Evolutionary conservation across 495 filamentous ascomycete genomes (phyloP).

Genomic region (Recurvomyces mirabilis): DNA sequence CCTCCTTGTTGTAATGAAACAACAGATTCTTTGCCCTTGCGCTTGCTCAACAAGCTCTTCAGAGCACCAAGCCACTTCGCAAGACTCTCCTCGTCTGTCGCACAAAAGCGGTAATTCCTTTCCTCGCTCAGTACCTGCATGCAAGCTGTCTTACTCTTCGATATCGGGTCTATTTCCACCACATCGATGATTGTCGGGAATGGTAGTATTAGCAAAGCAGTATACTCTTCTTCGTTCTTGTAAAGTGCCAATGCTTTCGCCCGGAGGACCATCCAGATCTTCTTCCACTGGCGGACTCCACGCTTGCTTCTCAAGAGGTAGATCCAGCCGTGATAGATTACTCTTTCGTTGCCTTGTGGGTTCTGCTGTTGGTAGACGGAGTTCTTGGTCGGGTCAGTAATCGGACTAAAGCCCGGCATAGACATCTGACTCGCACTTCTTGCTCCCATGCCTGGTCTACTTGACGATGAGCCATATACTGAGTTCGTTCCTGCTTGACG

Average conservation of each 20-base stretch:
- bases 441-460: conserved; percentile 15
- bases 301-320: conserved; percentile 74
- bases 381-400: not conserved
- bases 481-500: conserved; percentile 18
- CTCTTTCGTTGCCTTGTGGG: conserved; percentile 44
- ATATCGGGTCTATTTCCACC: conserved; percentile 82
- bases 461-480: conserved; percentile 3
- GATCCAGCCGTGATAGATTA: conserved; percentile 86
- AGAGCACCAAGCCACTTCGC: conserved; percentile 78
- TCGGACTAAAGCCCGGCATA: conserved; percentile 35
- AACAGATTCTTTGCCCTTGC: too few relatives aligned
- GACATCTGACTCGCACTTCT: conserved; percentile 49
- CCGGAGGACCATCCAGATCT: conserved; percentile 84
- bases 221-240: conserved; percentile 88
- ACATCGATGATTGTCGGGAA: conserved; percentile 76
- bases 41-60: conserved; percentile 75
- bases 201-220: conserved; percentile 69
- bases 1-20: too few relatives aligned
- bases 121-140: conserved; percentile 92
- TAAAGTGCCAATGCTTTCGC: conserved; percentile 80
- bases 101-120: conserved; percentile 80
- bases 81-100: conserved; percentile 67
- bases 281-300: conserved; percentile 91
- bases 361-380: not conserved
- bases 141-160: conserved; percentile 71